Conservation (phyloP, 345 rosid species). For the Rhodomyrtus tomentosa region DNA sequence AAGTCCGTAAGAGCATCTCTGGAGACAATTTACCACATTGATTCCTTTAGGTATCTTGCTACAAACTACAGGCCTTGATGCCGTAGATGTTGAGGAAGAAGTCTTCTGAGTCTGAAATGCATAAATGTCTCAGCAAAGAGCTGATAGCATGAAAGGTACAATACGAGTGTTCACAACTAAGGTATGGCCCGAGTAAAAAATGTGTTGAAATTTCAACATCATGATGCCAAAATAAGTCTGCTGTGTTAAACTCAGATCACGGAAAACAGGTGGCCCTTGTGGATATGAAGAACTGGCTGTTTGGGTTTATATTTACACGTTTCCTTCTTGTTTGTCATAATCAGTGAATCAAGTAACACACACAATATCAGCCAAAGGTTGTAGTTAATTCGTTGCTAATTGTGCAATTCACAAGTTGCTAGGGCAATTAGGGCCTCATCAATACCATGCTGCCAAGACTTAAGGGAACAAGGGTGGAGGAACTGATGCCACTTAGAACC, state of each 20-base stretch:
- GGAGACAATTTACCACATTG: slow-evolving; percentile 31
- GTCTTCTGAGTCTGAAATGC: slow-evolving; percentile 45
- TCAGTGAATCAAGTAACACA: not conserved
- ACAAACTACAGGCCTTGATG: slow-evolving; percentile 22
- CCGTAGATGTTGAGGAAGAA: slow-evolving; percentile 19
- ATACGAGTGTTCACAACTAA: not conserved
- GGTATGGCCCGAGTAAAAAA: not conserved
- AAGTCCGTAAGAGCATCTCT: not conserved
- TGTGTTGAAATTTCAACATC: not conserved
- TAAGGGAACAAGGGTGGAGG: not conserved
- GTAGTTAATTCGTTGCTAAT: not conserved
- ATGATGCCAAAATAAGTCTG: not conserved
- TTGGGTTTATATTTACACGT: not conserved
- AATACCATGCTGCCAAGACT: not conserved
- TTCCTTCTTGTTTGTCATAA: not conserved
- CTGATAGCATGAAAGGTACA: not conserved
- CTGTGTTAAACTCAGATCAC: not conserved
- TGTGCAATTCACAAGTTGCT: not conserved
- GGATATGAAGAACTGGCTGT: not conserved
- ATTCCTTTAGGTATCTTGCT: slow-evolving; percentile 21
- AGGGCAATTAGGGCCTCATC: not conserved
- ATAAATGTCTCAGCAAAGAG: not conserved
- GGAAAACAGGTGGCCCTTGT: not conserved
- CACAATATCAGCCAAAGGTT: not conserved
- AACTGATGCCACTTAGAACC: not conserved